Conservation (phyloP, 2,329 filamentous ascomycete species). For the Trichoderma sp. region DNA sequence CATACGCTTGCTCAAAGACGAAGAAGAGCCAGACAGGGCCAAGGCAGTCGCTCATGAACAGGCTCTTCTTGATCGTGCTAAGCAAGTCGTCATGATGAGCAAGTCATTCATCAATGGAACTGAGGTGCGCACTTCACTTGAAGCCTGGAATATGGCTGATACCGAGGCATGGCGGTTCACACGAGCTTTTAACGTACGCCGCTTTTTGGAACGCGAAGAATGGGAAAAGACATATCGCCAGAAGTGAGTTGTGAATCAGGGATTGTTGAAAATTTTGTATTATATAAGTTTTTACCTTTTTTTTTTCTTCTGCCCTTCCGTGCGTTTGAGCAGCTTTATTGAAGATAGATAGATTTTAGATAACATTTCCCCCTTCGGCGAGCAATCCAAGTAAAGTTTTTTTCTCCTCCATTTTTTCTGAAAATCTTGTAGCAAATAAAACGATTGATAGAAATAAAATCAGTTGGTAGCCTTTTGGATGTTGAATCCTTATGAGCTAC, state of each 20-base stretch:
- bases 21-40: constrained; percentile 37
- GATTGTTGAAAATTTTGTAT: neutral
- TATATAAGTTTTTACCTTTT: neutral
- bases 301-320: neutral
- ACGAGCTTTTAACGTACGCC: constrained; percentile 65
- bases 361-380: neutral
- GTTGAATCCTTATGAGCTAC: constrained; percentile 27
- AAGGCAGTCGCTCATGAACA: constrained; percentile 58
- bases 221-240: constrained; percentile 69
- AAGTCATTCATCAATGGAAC: constrained; percentile 46
- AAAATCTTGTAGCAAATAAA: neutral
- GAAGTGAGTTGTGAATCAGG: constrained; percentile 37
- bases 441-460: neutral
- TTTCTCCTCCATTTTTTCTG: neutral
- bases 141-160: constrained; percentile 70
- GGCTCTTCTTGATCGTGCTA: constrained; percentile 50
- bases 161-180: constrained; percentile 78
- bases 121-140: constrained; percentile 55
- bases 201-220: constrained; percentile 61
- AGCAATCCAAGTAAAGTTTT: neutral
- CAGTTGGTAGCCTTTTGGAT: constrained; percentile 1
- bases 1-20: constrained; percentile 28
- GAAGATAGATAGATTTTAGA: neutral
- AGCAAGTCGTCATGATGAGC: constrained; percentile 53
- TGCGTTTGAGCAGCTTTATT: neutral